phyloP scores from a whole-genome alignment of 1,284 basidiomycete species.

The Fomitopsis schrenkii region DNA sequence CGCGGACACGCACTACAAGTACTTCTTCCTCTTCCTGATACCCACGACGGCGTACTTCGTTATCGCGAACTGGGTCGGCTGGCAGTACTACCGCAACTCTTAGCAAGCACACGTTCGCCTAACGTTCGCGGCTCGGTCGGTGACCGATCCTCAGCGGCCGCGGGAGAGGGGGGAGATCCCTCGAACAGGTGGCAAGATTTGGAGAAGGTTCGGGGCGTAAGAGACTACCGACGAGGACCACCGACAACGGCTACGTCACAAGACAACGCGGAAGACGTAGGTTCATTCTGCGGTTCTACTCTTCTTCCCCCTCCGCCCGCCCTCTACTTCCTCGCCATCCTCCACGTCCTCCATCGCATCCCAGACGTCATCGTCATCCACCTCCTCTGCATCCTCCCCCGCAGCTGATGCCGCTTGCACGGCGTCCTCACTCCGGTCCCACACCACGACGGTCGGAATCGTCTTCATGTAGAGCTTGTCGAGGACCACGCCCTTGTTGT shows the following conservation, averaged over 20 bases:
- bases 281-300: constrained; percentile 3
- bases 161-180: not conserved
- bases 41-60: constrained; percentile 84
- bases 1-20: constrained; percentile 85
- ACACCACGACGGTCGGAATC: constrained; percentile 56
- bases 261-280: not conserved
- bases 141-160: too few relatives aligned
- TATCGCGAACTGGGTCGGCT: constrained; percentile 96
- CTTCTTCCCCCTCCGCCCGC: constrained; percentile 18
- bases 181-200: not conserved
- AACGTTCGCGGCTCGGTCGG: not conserved
- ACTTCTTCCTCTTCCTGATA: constrained; percentile 74
- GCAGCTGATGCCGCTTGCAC: constrained; percentile 30
- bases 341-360: constrained; percentile 31
- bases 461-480: constrained; percentile 69
- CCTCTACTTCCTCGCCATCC: constrained; percentile 22
- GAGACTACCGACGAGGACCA: not conserved
- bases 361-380: constrained; percentile 46
- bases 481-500: constrained; percentile 62
- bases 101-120: constrained; percentile 25
- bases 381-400: constrained; percentile 29
- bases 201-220: not conserved
- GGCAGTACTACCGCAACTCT: constrained; percentile 91
- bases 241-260: not conserved
- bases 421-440: constrained; percentile 49